These are phyloP conservation scores for Tillandsia leiboldiana DNA, from an alignment of 176 grass and related monocot species.

Conservation along the genomic window DNA sequence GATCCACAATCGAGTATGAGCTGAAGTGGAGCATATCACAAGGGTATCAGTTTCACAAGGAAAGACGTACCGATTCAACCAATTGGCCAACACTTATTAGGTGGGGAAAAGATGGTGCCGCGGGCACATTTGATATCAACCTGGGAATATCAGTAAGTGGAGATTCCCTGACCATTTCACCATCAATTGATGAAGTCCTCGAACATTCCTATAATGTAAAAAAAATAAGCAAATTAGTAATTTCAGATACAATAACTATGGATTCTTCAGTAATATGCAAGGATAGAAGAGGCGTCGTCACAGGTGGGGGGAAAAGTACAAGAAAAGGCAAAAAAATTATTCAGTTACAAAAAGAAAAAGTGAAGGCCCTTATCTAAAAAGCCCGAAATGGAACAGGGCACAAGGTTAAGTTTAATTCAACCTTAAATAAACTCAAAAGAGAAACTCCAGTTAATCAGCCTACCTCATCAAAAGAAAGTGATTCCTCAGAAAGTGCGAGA, in stretches of 20 bases:
- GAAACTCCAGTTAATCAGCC: slow-evolving; percentile 1
- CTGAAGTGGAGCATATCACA: neutral
- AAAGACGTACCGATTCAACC: slow-evolving; percentile 68
- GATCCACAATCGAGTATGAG: neutral
- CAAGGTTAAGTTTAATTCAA: neutral
- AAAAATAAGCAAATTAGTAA: slow-evolving; percentile 12
- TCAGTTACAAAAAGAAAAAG: too few species aligned
- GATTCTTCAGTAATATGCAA: neutral
- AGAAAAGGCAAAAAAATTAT: neutral
- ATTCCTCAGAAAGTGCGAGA: slow-evolving; percentile 81
- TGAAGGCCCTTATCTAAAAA: too few species aligned
- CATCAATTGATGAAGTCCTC: slow-evolving; percentile 77
- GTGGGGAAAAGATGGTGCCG: slow-evolving; percentile 43
- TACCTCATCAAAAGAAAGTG: slow-evolving; percentile 92
- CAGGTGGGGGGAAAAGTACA: neutral
- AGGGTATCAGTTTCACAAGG: neutral
- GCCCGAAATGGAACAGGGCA: too few species aligned
- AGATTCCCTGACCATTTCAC: slow-evolving; percentile 51
- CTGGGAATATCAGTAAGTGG: slow-evolving; percentile 62
- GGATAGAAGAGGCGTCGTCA: neutral
- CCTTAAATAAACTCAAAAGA: slow-evolving; percentile 6
- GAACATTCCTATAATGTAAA: slow-evolving; percentile 63
- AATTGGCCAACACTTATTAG: slow-evolving; percentile 87
- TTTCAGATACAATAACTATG: neutral
- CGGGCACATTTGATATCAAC: slow-evolving; percentile 43